Evolutionary conservation across 768 basidiomycete species (phyloP).

Genomic region (Lyophyllum decastes): DNA sequence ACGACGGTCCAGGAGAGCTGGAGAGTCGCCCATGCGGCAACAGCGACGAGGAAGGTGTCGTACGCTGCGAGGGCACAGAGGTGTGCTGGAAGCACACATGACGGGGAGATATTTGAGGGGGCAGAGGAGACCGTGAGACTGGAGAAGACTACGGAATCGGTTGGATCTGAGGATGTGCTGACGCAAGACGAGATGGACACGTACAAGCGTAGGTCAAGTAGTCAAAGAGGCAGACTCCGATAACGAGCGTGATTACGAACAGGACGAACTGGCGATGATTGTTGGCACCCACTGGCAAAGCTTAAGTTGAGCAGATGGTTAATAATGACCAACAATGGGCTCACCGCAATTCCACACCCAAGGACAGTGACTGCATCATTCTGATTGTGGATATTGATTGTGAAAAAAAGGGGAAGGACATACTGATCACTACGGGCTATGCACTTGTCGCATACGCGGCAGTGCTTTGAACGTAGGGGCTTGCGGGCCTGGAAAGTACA

Average conservation of each 20-base stretch:
- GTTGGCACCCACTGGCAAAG: constrained; percentile 72
- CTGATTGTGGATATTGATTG: constrained; percentile 6
- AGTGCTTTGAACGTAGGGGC: constrained; percentile 93
- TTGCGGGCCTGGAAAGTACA: constrained; percentile 63
- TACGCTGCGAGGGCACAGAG: constrained; percentile 71
- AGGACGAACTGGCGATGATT: constrained; percentile 96
- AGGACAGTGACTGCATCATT: constrained; percentile 78
- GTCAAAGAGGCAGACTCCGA: constrained; percentile 80
- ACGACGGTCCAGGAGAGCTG: constrained; percentile 95
- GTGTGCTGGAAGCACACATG: constrained; percentile 67
- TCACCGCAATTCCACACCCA: constrained; percentile 99
- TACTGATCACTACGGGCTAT: constrained; percentile 93
- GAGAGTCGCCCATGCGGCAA: constrained; percentile 84
- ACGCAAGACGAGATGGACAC: constrained; percentile 29
- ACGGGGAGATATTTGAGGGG: constrained; percentile 46
- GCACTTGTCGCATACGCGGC: constrained; percentile 88
- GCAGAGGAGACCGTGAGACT: constrained; percentile 37
- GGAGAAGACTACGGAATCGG: constrained; percentile 52
- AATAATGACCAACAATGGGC: constrained; percentile 26
- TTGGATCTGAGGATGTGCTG: not conserved
- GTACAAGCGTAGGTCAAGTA: constrained; percentile 82
- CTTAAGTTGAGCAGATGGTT: not conserved
- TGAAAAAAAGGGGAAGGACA: constrained; percentile 33
- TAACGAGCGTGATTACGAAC: constrained; percentile 86
- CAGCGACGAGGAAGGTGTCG: constrained; percentile 84